Evolutionary conservation across 306 rosid species (phyloP).

Genomic region (Dalbergia cochinchinensis): DNA sequence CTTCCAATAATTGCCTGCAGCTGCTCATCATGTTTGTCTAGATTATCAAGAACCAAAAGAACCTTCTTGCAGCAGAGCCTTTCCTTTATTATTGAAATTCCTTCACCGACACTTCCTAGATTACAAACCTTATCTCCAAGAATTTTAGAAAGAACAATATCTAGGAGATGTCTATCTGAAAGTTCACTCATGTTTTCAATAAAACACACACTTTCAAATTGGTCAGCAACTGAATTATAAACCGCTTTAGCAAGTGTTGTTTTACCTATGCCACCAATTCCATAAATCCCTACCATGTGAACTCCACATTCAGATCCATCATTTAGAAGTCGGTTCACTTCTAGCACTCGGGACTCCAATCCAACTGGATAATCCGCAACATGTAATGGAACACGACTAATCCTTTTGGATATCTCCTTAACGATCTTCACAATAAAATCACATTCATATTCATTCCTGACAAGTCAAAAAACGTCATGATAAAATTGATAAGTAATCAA

Average conservation of each 20-base stretch:
- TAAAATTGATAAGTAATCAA: too few relatives aligned
- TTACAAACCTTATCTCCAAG: neutral
- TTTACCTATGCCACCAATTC: constrained; percentile 39
- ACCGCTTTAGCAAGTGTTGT: constrained; percentile 45
- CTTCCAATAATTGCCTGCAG: too few relatives aligned
- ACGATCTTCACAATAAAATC: neutral
- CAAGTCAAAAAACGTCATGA: neutral
- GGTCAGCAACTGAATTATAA: constrained; percentile 1
- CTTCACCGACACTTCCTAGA: constrained; percentile 14
- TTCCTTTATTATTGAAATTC: constrained; percentile 24
- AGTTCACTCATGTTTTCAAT: constrained; percentile 28
- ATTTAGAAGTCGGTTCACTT: constrained; percentile 31
- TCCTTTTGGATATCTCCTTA: constrained; percentile 13
- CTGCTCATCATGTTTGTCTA: too few relatives aligned
- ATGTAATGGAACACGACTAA: neutral
- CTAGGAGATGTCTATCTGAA: constrained; percentile 25
- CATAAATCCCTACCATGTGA: constrained; percentile 32
- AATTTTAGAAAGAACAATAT: constrained; percentile 30
- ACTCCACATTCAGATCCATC: neutral
- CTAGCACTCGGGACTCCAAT: neutral
- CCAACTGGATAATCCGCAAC: constrained; percentile 42
- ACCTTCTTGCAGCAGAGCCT: constrained; percentile 23
- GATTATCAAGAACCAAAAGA: constrained; percentile 44
- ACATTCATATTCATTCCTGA: neutral
- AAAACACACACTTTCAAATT: constrained; percentile 38